These are phyloP conservation scores for Chrysanthemum lavandulifolium DNA, from an alignment of 129 eudicot genomes.

Conservation along the genomic window DNA sequence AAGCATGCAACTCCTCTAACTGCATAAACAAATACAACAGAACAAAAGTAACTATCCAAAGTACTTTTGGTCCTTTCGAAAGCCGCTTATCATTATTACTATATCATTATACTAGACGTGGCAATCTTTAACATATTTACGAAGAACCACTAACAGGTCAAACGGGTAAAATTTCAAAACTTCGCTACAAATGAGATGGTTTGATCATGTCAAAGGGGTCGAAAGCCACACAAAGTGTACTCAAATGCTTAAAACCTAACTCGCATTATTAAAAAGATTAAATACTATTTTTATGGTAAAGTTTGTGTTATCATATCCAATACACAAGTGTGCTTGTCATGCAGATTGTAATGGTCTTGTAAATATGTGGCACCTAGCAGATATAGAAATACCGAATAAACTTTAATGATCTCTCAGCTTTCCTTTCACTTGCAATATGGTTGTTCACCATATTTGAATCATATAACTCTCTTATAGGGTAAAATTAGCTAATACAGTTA, in stretches of 20 bases:
- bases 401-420: background rate
- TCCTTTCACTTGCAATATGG: background rate
- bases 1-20: constrained; percentile 62
- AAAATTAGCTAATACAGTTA: background rate
- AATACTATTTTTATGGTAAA: too few relatives aligned
- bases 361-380: background rate
- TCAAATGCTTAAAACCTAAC: constrained; percentile 5
- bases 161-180: background rate
- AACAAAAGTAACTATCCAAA: constrained; percentile 15
- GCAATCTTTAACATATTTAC: background rate
- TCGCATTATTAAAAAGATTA: background rate
- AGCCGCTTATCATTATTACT: background rate
- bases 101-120: background rate
- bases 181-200: background rate
- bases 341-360: background rate
- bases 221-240: background rate
- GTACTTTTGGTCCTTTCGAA: background rate
- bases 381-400: background rate
- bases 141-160: background rate
- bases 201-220: background rate
- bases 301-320: too few relatives aligned
- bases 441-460: background rate
- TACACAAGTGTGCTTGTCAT: too few relatives aligned
- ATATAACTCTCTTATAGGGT: background rate
- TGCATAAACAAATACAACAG: constrained; percentile 28